Evolutionary conservation across 2,329 filamentous ascomycete genomes (phyloP).

Genomic region (Aspergillus fijiensis): DNA sequence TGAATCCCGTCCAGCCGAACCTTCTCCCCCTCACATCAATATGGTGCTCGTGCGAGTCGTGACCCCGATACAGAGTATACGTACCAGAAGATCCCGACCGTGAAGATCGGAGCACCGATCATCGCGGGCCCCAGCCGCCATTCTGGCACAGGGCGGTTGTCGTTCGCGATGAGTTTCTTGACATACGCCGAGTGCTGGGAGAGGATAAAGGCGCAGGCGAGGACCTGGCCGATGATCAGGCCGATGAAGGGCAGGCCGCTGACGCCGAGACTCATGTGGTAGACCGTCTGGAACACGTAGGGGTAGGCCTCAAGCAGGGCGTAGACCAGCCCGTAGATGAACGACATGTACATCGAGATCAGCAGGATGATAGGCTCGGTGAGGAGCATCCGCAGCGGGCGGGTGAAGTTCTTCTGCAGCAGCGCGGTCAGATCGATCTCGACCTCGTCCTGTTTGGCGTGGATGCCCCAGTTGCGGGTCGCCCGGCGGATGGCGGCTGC

Average conservation of each 20-base stretch:
- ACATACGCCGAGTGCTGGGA: conserved; percentile 66
- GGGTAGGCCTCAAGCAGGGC: conserved; percentile 38
- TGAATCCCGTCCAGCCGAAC: conserved; percentile 70
- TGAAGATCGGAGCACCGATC: conserved; percentile 51
- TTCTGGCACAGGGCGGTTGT: conserved; percentile 56
- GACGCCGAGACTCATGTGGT: conserved; percentile 68
- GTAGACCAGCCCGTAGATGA: conserved; percentile 28
- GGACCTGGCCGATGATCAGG: conserved; percentile 70
- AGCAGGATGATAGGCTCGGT: conserved; percentile 40
- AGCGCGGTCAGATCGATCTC: conserved; percentile 49
- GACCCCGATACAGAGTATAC: background rate
- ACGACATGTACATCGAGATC: conserved; percentile 35
- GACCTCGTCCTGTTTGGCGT: conserved; percentile 52
- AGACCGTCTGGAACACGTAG: conserved; percentile 49
- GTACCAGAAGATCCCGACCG: conserved; percentile 67
- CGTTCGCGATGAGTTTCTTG: conserved; percentile 66
- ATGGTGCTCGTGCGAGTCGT: background rate
- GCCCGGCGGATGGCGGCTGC: conserved; percentile 50
- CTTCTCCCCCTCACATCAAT: background rate
- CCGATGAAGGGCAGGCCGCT: conserved; percentile 81
- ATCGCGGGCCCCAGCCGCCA: conserved; percentile 57
- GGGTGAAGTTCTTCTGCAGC: conserved; percentile 47
- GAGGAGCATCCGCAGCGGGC: conserved; percentile 38
- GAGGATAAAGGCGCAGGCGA: conserved; percentile 66
- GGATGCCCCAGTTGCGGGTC: conserved; percentile 57